Evolutionary conservation across 768 basidiomycete species (phyloP).

Genomic region (Tylopilus balloui): DNA sequence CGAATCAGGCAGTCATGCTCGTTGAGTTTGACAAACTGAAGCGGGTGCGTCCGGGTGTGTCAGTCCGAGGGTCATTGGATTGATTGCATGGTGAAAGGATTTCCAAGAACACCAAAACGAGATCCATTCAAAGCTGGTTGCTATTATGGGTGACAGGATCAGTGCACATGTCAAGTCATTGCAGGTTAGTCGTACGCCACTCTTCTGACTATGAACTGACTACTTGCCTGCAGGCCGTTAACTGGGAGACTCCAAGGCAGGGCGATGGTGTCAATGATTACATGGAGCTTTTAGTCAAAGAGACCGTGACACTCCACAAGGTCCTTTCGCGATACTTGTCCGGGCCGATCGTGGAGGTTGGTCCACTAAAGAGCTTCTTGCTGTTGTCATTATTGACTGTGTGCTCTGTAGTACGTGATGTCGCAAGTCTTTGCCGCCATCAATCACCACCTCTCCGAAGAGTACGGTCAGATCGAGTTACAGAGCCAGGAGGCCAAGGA

Average conservation of each 20-base stretch:
- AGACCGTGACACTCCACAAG: constrained; percentile 93
- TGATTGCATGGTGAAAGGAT: constrained; percentile 49
- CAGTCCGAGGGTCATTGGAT: background rate
- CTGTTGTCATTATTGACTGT: constrained; percentile 9
- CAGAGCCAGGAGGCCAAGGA: constrained; percentile 81
- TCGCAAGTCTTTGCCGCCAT: constrained; percentile 91
- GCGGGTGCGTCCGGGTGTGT: constrained; percentile 53
- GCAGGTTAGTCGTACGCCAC: constrained; percentile 46
- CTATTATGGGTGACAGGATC: constrained; percentile 96
- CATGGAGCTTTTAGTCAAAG: constrained; percentile 90
- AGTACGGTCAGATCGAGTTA: constrained; percentile 78
- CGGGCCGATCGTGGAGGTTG: constrained; percentile 74
- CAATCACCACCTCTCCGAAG: constrained; percentile 84
- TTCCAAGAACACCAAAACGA: constrained; percentile 99
- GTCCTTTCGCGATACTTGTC: constrained; percentile 90
- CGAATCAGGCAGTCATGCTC: constrained; percentile 94
- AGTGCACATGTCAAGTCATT: constrained; percentile 80
- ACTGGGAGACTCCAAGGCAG: constrained; percentile 67
- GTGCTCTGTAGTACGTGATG: constrained; percentile 73
- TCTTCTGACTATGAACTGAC: constrained; percentile 4
- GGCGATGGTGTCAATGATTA: constrained; percentile 76
- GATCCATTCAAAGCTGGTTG: constrained; percentile 94
- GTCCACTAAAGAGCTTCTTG: constrained; percentile 9
- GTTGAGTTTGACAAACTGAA: constrained; percentile 98
- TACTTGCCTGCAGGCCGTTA: constrained; percentile 49